These are phyloP conservation scores for Teratosphaeria viscida DNA, from an alignment of 2,329 filamentous ascomycete genomes.

Conservation along the genomic window DNA sequence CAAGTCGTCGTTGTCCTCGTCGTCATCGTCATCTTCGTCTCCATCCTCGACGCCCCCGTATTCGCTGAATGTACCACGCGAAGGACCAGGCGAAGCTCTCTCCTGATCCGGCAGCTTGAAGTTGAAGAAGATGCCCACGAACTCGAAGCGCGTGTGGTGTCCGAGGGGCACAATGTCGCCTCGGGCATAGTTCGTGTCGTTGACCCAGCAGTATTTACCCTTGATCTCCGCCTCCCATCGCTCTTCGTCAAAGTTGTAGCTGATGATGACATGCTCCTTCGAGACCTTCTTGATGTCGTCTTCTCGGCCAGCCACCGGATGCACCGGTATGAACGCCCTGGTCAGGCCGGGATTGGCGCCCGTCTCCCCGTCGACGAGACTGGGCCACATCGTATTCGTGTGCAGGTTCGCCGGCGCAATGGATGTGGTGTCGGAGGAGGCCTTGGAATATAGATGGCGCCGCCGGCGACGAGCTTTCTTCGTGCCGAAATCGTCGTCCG, in stretches of 20 bases:
- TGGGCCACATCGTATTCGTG: slow-evolving; percentile 23
- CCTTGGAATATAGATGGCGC: slow-evolving; percentile 17
- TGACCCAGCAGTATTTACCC: slow-evolving; percentile 55
- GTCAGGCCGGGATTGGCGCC: neutral
- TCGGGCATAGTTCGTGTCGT: slow-evolving; percentile 40
- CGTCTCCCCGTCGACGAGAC: slow-evolving; percentile 10
- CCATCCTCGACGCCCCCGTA: slow-evolving; percentile 21
- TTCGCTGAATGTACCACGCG: slow-evolving; percentile 1
- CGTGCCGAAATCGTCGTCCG: slow-evolving; percentile 43
- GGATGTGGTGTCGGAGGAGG: slow-evolving; percentile 41
- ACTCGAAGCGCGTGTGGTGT: slow-evolving; percentile 46
- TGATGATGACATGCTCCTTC: slow-evolving; percentile 60
- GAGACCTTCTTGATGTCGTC: slow-evolving; percentile 63
- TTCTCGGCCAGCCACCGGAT: slow-evolving; percentile 49
- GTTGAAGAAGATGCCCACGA: neutral
- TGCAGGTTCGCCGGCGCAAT: slow-evolving; percentile 18
- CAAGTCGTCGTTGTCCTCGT: neutral
- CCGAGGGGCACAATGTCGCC: slow-evolving; percentile 48
- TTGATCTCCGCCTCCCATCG: slow-evolving; percentile 56
- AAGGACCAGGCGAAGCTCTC: slow-evolving; percentile 1
- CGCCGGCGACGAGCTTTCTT: slow-evolving; percentile 26
- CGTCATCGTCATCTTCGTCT: slow-evolving; percentile 34
- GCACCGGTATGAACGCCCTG: slow-evolving; percentile 58
- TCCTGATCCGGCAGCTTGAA: slow-evolving; percentile 4
- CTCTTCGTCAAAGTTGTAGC: slow-evolving; percentile 53